Base-by-base conservation (phyloP, 2,329 filamentous ascomycete genomes). In the Colletotrichum cordylinicola region DNA sequence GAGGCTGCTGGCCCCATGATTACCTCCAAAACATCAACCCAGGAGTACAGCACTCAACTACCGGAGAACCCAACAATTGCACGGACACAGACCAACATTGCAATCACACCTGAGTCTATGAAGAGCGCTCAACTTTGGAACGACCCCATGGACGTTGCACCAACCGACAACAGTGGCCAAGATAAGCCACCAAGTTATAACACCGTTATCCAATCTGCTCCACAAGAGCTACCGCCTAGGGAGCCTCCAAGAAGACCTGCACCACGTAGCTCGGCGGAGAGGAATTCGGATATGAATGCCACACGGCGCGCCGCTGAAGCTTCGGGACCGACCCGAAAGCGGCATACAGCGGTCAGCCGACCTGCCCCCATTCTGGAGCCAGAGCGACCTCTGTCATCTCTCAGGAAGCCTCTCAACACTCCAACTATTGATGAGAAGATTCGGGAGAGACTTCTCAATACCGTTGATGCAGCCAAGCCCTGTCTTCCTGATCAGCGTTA, bases 401-500 rank as follows among this genome's bases (percentile, higher is more conserved):
- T 83, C 4, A 64, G 76, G 39, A 35, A 74, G 62, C 72, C 70
- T 16, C 72, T 39, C 10, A 69, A 21, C 0, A 78, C 82, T 6
- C 83, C 83, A 0, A 66, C 71, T 16, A 85, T 90, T 4, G 84
- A 87, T 62, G 85, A 88, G 33, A 77, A 83, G 21, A 81, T 85
- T 31, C 82, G 87, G 15, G 80, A 84, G 55, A 83, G 83, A 29
- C 74, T 91, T 1, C 78, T 93, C 4, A 83, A 87, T n/a, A 81
- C 91, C 1, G 84, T 93, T 35, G 85, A 88, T n/a, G 82, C 85
- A 2, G 85, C 88, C 13, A 85, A 86, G 12, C 89, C 90, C 0
- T 83, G 83, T 2, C 86, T 86, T 0, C 87, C 89, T 6, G 87
- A 90, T 70, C 87, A 88, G 2, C 82, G 85, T 33, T 80, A 83